Percentiles rank a stretch among this genome's conserved stretches.
phyloP scores from a whole-genome alignment of 192 early-diverging fungal genomes.

The Rhizophagus prolifer region DNA sequence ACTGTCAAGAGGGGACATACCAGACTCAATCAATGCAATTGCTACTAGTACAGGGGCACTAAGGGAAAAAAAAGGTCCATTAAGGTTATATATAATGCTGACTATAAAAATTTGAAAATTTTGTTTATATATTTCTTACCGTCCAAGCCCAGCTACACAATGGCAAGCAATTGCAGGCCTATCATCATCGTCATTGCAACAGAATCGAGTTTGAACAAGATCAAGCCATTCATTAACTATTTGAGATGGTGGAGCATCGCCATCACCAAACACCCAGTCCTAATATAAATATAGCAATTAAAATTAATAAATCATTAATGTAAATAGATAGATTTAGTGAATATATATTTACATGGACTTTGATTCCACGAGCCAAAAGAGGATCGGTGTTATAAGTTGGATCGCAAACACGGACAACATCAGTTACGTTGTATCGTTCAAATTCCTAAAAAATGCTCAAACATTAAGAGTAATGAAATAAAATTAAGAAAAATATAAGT shows the following conservation, averaged over 20 bases:
- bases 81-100: not conserved
- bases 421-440: slow-evolving; percentile 58
- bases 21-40: slow-evolving; percentile 74
- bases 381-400: slow-evolving; percentile 70
- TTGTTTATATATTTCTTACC: slow-evolving; percentile 43
- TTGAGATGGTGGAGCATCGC: slow-evolving; percentile 63
- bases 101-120: not conserved
- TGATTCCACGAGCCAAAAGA: slow-evolving; percentile 57
- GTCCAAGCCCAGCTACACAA: slow-evolving; percentile 79
- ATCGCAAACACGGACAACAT: slow-evolving; percentile 84
- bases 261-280: slow-evolving; percentile 72
- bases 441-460: slow-evolving; percentile 58
- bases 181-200: slow-evolving; percentile 24
- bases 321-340: not conserved
- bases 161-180: slow-evolving; percentile 61
- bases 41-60: slow-evolving; percentile 90
- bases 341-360: slow-evolving; percentile 56
- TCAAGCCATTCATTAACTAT: slow-evolving; percentile 66
- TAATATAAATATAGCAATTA: slow-evolving; percentile 15
- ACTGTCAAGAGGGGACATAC: slow-evolving; percentile 74
- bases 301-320: not conserved
- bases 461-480: not conserved
- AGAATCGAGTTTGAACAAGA: slow-evolving; percentile 58
- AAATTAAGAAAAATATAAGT: not conserved
- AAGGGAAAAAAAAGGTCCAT: not conserved